phyloP scores from a whole-genome alignment of 2,329 filamentous ascomycete species.

The Chaetothyriales sp. region DNA sequence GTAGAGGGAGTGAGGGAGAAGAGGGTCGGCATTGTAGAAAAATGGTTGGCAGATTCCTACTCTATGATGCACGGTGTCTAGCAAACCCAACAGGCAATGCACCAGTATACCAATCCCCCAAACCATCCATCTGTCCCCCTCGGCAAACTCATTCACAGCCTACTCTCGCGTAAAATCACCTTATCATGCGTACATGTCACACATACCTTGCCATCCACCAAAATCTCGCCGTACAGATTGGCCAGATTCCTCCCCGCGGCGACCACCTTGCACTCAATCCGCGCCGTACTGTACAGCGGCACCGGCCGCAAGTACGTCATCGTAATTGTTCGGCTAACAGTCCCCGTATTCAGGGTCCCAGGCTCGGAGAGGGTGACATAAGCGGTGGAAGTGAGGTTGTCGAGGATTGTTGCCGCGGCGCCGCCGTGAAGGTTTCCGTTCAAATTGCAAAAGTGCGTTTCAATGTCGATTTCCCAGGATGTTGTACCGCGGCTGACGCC shows the following conservation, averaged over 20 bases:
- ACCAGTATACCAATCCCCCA: too few species aligned
- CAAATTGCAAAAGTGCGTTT: slow-evolving; percentile 11
- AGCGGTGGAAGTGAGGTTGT: slow-evolving; percentile 49
- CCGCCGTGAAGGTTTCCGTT: slow-evolving; percentile 14
- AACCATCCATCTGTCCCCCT: too few species aligned
- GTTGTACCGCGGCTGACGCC: slow-evolving; percentile 1
- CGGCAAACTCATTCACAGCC: neutral
- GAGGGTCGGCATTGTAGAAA: too few species aligned
- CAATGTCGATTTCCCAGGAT: slow-evolving; percentile 10
- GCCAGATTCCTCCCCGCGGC: slow-evolving; percentile 10
- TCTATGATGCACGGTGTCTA: too few species aligned
- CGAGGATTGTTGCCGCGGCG: slow-evolving; percentile 53
- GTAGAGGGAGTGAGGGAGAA: too few species aligned
- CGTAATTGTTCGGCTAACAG: slow-evolving; percentile 14
- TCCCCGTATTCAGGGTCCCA: slow-evolving; percentile 46
- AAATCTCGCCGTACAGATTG: slow-evolving; percentile 11
- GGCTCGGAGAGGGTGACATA: slow-evolving; percentile 43
- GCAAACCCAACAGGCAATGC: too few species aligned
- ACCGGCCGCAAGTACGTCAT: slow-evolving; percentile 13
- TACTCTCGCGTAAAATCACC: slow-evolving; percentile 18
- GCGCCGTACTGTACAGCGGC: slow-evolving; percentile 7
- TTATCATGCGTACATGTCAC: slow-evolving; percentile 24
- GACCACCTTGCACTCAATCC: slow-evolving; percentile 9
- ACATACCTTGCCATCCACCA: slow-evolving; percentile 13
- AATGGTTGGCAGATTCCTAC: too few species aligned